phyloP scores from a whole-genome alignment of 1,284 basidiomycete genomes.

The Ustilago esculenta region DNA sequence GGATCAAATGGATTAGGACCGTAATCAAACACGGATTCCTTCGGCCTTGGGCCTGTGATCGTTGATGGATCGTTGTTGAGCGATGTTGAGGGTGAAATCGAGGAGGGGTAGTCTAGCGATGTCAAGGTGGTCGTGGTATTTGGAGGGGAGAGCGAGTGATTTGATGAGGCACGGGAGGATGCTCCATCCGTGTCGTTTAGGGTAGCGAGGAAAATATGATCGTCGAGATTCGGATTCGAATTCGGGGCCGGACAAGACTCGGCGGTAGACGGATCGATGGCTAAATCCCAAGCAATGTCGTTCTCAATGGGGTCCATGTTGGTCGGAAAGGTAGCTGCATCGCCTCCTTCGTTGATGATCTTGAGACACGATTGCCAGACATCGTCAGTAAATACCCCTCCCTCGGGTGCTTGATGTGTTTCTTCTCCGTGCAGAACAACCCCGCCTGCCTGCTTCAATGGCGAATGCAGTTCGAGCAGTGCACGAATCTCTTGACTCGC shows the following conservation, averaged over 20 bases:
- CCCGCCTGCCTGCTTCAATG: slow-evolving; percentile 5
- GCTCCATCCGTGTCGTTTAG: too few relatives aligned
- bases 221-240: too few relatives aligned
- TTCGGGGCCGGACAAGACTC: too few relatives aligned
- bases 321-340: too few relatives aligned
- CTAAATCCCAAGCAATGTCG: too few relatives aligned
- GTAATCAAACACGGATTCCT: not conserved
- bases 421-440: not conserved
- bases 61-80: too few relatives aligned
- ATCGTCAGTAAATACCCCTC: slow-evolving; percentile 21
- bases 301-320: too few relatives aligned
- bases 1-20: slow-evolving; percentile 2
- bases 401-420: not conserved
- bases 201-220: too few relatives aligned
- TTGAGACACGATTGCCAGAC: slow-evolving; percentile 33
- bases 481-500: slow-evolving; percentile 20
- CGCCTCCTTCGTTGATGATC: slow-evolving; percentile 20
- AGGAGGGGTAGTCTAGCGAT: slow-evolving; percentile 10
- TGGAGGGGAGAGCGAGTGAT: slow-evolving; percentile 30
- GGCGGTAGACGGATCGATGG: too few relatives aligned
- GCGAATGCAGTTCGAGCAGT: slow-evolving; percentile 24
- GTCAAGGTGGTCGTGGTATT: slow-evolving; percentile 9
- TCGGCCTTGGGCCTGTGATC: too few relatives aligned
- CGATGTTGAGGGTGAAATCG: not conserved
- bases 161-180: slow-evolving; percentile 10